These are phyloP conservation scores for Amanita subjunquillea DNA, from an alignment of 768 basidiomycete species.

Conservation along the genomic window DNA sequence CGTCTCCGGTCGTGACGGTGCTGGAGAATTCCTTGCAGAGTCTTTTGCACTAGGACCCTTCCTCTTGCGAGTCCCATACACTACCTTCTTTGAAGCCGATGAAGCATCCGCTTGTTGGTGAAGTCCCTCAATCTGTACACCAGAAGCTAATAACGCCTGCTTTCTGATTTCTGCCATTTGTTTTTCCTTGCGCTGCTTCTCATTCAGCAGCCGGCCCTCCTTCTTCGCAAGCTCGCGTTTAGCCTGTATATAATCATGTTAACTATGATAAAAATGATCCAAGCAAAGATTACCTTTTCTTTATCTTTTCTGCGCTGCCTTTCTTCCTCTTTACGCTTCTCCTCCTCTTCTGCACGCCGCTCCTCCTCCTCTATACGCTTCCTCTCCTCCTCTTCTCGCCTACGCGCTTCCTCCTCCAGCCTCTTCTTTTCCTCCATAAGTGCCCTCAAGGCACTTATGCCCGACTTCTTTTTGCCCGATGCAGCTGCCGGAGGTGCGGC, in stretches of 20 bases:
- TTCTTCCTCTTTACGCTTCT: constrained; percentile 66
- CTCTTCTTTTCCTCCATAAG: constrained; percentile 90
- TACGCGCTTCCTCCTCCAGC: constrained; percentile 74
- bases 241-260: constrained; percentile 35
- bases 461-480: constrained; percentile 61
- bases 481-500: constrained; percentile 28
- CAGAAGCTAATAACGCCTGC: constrained; percentile 83
- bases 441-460: constrained; percentile 76
- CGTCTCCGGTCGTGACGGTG: constrained; percentile 43
- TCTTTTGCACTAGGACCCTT: constrained; percentile 45
- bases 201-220: constrained; percentile 91
- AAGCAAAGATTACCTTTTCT: constrained; percentile 51
- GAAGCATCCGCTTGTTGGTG: constrained; percentile 31
- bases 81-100: constrained; percentile 57
- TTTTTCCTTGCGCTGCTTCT: constrained; percentile 92
- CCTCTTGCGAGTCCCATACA: constrained; percentile 81
- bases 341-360: constrained; percentile 67
- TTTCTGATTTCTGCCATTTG: constrained; percentile 85
- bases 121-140: constrained; percentile 84
- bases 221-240: constrained; percentile 88
- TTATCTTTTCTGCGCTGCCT: constrained; percentile 80
- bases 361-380: constrained; percentile 87
- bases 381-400: constrained; percentile 66
- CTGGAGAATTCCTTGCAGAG: constrained; percentile 39
- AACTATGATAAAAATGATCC: constrained; percentile 1